Base-by-base conservation (phyloP, 257 asterid species). In the Misopates orontium region DNA sequence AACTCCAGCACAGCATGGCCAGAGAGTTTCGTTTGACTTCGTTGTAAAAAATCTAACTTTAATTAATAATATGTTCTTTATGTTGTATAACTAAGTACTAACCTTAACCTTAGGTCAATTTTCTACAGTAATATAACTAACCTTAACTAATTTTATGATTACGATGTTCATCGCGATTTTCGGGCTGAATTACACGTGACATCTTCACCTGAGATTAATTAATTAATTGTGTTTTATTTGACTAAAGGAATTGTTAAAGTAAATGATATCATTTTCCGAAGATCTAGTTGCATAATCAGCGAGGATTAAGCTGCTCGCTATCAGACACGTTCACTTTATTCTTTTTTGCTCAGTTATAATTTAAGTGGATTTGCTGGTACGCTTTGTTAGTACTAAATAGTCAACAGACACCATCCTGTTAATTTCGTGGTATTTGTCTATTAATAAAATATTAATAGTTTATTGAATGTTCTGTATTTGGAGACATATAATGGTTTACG, bases 251-350 rank as follows among this genome's bases (percentile, higher is more conserved):
- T 36, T 58, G n/a, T 58, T 64, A 69, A 63, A 18, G 10, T 28
- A 31, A 24, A 41, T 42, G 16, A 61, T 16, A 39, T n/a, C 40
- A 61, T 63, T 47, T 24, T 56, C 19, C 36, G 58, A 53, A 25
- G 45, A 57, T 63, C n/a, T 42, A 57, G 51, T 31, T 65, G 40
- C 66, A 39, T 52, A 54, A 53, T 65, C 41, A 58, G 66, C 18
- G 53, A 55, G 17, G 48, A 48, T n/a, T 24, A 56, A 39, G 59
- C 56, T 59, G 61, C 44, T 60, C 36, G 52, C 60, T 56, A 64
- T 54, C 62, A 28, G 73, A 76, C 76, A 75, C 80, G 76, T 75
- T 47, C 71, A 18, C 66, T 13, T 68, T 18, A 45, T 54, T 66
- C 8, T 17, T 59, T 69, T 52, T 31, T 25, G 45, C 16, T 21